Evolutionary conservation across 148 eudicot species (phyloP), one percentile per base, ranked within the genome.

Genomic region (Rhododendron ferrugineum): DNA sequence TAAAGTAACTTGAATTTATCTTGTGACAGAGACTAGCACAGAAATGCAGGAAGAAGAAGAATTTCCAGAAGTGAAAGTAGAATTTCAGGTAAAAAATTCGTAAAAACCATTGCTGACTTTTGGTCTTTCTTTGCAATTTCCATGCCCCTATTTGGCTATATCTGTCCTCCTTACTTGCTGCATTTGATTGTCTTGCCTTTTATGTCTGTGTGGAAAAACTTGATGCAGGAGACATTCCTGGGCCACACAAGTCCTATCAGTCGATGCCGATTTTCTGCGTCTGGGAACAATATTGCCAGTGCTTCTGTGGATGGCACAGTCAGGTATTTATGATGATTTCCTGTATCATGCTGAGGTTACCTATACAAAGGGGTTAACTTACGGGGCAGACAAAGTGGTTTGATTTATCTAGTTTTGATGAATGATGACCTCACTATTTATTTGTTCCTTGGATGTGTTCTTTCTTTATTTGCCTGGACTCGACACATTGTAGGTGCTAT

Each of bases 241-340:
- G 99, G 98, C 83, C 99, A 96, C 85, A 96, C 99, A 90, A 94
- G 98, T 90, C 94, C 97, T 58, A 96, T 96, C 62, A 96, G 91
- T 87, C 87, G 93, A 84, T 95, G 97, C 84, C 95, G 99, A 66
- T 95, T 96, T 90, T 96, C 99, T 90, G 94, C 96, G 73, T 91
- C 98, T 81, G 99, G 99, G 47, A 92, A 96, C 86, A 95, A 94
- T 86, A 93, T 96, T 91, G 99, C 99, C 50, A 96, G 99, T 89
- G 99, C 98, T 88, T 96, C 99, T 85, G 40, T 86, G 78, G 99
- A 96, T 95, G 99, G 98, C 87, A 93, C 99, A 78, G 99, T 95
- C 88, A 96, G 99, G 99, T 95, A 91, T 75, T 54, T 84, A 60
- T 32, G 37, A 56, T 83, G 70, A 72, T 66, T 56, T 36, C 68